phyloP scores from a whole-genome alignment of 2,329 filamentous ascomycete genomes.

The Elsinoe perseae region DNA sequence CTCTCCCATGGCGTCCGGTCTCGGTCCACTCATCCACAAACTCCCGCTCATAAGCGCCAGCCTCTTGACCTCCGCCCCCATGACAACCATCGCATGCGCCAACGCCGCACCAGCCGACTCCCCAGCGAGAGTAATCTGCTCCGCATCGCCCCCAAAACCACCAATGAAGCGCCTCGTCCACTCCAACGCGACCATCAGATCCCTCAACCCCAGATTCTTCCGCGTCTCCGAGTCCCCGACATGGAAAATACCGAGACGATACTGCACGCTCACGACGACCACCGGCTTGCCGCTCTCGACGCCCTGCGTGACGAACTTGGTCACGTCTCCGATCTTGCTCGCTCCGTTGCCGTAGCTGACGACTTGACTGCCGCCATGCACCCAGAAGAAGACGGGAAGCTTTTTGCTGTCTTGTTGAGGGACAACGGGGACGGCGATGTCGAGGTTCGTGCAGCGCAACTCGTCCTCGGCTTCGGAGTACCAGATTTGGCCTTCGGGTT shows the following conservation, averaged over 20 bases:
- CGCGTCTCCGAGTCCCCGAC: conserved; percentile 36
- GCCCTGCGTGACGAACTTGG: conserved; percentile 26
- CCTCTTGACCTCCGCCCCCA: conserved; percentile 29
- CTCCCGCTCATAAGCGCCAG: conserved; percentile 38
- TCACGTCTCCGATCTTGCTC: conserved; percentile 32
- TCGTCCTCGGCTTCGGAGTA: conserved; percentile 35
- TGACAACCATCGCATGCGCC: conserved; percentile 36
- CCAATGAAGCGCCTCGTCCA: conserved; percentile 31
- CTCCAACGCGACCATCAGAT: conserved; percentile 28
- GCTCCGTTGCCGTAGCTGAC: conserved; percentile 39
- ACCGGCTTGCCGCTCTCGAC: conserved; percentile 31
- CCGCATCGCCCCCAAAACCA: conserved; percentile 31
- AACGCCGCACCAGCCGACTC: conserved; percentile 44
- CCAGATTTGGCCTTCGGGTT: conserved; percentile 28
- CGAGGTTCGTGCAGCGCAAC: conserved; percentile 39
- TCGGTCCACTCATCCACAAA: conserved; percentile 37
- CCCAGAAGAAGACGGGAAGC: conserved; percentile 40
- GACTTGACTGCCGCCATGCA: conserved; percentile 42
- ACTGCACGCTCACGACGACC: conserved; percentile 39
- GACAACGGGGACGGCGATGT: conserved; percentile 30
- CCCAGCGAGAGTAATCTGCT: conserved; percentile 37
- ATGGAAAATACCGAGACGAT: conserved; percentile 40
- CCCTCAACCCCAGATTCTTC: conserved; percentile 23
- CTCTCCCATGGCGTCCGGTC: conserved; percentile 30
- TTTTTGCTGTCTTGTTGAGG: background rate